Evolutionary conservation across 2,329 filamentous ascomycete genomes (phyloP).

Genomic region (Colletotrichum sansevieriae): DNA sequence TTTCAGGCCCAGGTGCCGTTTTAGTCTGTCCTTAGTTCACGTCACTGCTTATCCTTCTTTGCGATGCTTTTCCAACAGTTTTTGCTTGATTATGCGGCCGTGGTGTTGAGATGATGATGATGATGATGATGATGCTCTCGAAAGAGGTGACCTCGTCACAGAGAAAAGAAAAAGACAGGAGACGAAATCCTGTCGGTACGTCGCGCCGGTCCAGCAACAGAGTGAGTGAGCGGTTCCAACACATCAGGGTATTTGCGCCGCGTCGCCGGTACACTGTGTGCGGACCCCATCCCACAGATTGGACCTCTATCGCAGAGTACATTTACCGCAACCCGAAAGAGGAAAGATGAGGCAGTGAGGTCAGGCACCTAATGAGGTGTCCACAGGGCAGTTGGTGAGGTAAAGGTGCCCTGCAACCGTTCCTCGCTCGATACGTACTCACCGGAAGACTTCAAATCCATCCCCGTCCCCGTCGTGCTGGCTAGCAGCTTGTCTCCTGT

Average conservation of each 20-base stretch:
- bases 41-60: conserved; percentile 18
- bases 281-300: too few species aligned
- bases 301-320: background rate
- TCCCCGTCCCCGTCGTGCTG: conserved; percentile 28
- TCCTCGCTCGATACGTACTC: conserved; percentile 21
- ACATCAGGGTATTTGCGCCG: conserved; percentile 30
- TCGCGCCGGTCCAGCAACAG: conserved; percentile 1
- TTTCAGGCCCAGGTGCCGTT: conserved; percentile 11
- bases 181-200: conserved; percentile 13
- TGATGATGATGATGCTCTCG: background rate
- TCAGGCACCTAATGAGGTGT: conserved; percentile 7
- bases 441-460: conserved; percentile 32
- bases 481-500: conserved; percentile 28
- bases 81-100: background rate
- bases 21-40: background rate
- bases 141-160: conserved; percentile 5
- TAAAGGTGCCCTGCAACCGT: background rate
- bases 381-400: conserved; percentile 15
- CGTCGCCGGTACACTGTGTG: conserved; percentile 33
- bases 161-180: conserved; percentile 1
- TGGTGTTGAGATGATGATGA: conserved; percentile 14
- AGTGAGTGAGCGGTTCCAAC: conserved; percentile 10
- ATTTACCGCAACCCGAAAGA: background rate
- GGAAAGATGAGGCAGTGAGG: conserved; percentile 17
- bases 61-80: background rate